Conservation (phyloP, 495 filamentous ascomycete species). For the Aspergillus sclerotiicarbonarius region DNA sequence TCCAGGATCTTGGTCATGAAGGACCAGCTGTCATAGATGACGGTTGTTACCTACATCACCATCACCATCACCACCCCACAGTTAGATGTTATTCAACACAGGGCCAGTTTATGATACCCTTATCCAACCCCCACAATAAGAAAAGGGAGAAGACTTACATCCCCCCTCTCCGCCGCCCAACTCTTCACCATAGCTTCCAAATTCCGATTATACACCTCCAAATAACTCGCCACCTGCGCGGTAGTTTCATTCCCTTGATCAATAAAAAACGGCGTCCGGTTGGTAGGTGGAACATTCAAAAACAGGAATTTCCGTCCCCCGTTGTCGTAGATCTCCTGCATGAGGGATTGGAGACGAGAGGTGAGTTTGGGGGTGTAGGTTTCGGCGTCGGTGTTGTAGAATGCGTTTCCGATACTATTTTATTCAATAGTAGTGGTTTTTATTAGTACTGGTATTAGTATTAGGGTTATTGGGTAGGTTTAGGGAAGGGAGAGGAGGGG, state of each 20-base stretch:
- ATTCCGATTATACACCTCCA: slow-evolving; percentile 30
- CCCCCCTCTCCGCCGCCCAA: slow-evolving; percentile 22
- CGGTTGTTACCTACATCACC: slow-evolving; percentile 24
- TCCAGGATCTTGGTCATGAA: slow-evolving; percentile 55
- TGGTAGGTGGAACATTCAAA: slow-evolving; percentile 70
- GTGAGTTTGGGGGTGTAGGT: slow-evolving; percentile 54
- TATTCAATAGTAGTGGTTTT: background rate
- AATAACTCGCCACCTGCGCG: slow-evolving; percentile 26
- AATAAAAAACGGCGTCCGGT: slow-evolving; percentile 57
- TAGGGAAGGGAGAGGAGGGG: background rate
- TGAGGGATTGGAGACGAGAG: slow-evolving; percentile 52
- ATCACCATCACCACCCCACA: too few relatives aligned
- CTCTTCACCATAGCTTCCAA: slow-evolving; percentile 26
- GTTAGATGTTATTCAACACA: too few relatives aligned
- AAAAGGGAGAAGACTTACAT: too few relatives aligned
- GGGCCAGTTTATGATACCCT: too few relatives aligned
- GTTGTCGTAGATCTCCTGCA: slow-evolving; percentile 57
- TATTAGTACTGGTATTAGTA: background rate
- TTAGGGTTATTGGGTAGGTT: background rate
- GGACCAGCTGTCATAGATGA: slow-evolving; percentile 33
- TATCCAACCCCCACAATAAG: too few relatives aligned
- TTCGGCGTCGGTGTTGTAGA: slow-evolving; percentile 42
- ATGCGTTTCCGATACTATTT: slow-evolving; percentile 59
- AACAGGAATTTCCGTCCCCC: slow-evolving; percentile 77
- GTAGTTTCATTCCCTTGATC: slow-evolving; percentile 25